Evolutionary conservation across 2,329 filamentous ascomycete genomes (phyloP).

Genomic region (Rhynchosporium graminicola): DNA sequence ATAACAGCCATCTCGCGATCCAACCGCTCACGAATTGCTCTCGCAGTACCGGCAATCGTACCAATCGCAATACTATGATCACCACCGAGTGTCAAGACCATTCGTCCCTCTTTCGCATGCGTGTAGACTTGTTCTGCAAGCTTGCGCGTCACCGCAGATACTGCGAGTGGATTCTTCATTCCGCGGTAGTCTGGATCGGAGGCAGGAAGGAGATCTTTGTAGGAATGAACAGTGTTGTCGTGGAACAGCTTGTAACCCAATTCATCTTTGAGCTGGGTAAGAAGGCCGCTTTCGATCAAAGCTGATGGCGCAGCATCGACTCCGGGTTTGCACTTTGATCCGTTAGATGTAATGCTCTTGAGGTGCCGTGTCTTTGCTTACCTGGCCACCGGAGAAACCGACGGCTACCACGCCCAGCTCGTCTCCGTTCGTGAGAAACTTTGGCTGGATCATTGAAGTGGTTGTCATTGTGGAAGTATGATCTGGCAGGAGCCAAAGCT

Average conservation of each 20-base stretch:
- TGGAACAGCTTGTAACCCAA: constrained; percentile 87
- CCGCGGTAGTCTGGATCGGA: constrained; percentile 76
- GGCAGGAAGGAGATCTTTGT: constrained; percentile 71
- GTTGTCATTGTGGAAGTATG: constrained; percentile 37
- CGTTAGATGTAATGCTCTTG: constrained; percentile 25
- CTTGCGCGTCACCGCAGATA: constrained; percentile 79
- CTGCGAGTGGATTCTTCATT: constrained; percentile 92
- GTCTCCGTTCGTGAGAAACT: constrained; percentile 77
- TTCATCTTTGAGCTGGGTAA: constrained; percentile 79
- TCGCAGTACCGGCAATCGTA: constrained; percentile 83
- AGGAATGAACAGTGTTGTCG: constrained; percentile 79
- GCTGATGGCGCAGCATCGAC: constrained; percentile 89
- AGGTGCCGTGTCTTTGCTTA: constrained; percentile 46
- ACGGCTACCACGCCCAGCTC: constrained; percentile 92
- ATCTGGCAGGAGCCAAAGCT: not conserved
- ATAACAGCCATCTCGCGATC: constrained; percentile 87
- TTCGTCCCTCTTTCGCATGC: constrained; percentile 78
- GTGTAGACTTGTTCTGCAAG: constrained; percentile 84
- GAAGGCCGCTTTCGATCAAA: constrained; percentile 83
- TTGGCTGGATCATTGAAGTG: constrained; percentile 45
- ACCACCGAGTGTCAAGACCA: constrained; percentile 90
- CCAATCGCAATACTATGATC: constrained; percentile 98
- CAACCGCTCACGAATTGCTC: constrained; percentile 81
- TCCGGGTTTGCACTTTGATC: constrained; percentile 75
- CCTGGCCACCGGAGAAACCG: constrained; percentile 95